Base-by-base conservation (phyloP, 768 basidiomycete species). In the Lactarius indigo region DNA sequence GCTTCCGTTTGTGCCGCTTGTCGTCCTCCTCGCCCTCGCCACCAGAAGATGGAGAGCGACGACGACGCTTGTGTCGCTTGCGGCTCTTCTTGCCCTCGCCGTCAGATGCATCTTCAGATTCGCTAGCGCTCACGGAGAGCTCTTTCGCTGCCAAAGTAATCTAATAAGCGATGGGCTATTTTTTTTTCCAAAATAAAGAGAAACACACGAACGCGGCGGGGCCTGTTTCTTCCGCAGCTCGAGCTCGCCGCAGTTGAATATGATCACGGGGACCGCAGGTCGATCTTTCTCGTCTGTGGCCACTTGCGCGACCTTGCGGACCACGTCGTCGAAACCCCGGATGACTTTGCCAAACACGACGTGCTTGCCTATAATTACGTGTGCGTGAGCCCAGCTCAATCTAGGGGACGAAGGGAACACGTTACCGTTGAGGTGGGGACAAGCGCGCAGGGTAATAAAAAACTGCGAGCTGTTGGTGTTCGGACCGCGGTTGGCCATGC, bases 401-500 rank as follows among this genome's bases (percentile, higher is more conserved):
- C 18, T 10, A 8, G 28, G 15, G 78, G 64, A 75, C 74, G 54
- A 68, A 78, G 73, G 73, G 77, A 64, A 69, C 75, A 71, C 78
- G 77, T 44, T 77, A 80, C 92, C 92, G 73, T 90, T 83, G 55
- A 93, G 75, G 74, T 93, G 91, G 4, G 87, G 85, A 67, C 90
- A 87, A 18, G 84, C 82, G n/a, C 84, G 81, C 13, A 96, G 81
- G 26, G 94, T 93, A 68, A 95, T 80, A 74, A 96, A 95, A 74
- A 90, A 96, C 69, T 96, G 94, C 1, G 89, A 91, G 42, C 88
- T 87, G 70, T 95, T 96, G 41, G 94, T 95, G 76, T 90, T 80
- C 0, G 89, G 87, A 3, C 91, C 91, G 69, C 84, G 84, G 75
- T 96, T 96, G 12, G 94, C 94, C 94, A 96, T 96, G 72, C 91